phyloP scores from a whole-genome alignment of 345 rosid species.

The Populus davidiana region DNA sequence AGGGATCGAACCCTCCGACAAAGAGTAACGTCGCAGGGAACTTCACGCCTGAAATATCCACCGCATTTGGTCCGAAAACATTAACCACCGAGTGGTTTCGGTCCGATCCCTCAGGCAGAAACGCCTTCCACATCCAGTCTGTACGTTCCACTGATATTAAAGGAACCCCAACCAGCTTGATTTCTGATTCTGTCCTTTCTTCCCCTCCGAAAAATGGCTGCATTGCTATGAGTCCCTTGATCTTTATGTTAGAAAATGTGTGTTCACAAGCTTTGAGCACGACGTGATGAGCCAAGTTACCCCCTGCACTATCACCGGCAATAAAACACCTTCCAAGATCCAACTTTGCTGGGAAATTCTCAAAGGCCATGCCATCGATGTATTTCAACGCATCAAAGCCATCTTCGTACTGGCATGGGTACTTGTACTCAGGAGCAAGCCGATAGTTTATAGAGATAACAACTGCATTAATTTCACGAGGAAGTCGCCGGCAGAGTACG shows the following conservation, averaged over 20 bases:
- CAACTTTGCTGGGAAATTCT: neutral
- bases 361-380: neutral
- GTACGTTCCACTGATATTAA: neutral
- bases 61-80: constrained; percentile 10
- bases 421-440: constrained; percentile 34
- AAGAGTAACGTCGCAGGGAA: constrained; percentile 9
- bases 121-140: constrained; percentile 19
- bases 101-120: constrained; percentile 11
- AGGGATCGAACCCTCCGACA: constrained; percentile 14
- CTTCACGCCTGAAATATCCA: constrained; percentile 1
- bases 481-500: constrained; percentile 23
- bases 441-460: constrained; percentile 36
- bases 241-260: neutral
- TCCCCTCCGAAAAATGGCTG: constrained; percentile 26
- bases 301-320: constrained; percentile 20
- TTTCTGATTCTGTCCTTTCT: constrained; percentile 16
- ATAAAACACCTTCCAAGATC: constrained; percentile 7
- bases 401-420: constrained; percentile 32
- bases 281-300: constrained; percentile 15
- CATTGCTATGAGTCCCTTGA: neutral
- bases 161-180: neutral
- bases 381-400: constrained; percentile 21
- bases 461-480: constrained; percentile 8
- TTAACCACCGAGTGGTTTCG: constrained; percentile 17
- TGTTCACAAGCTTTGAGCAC: neutral